Evolutionary conservation across 495 filamentous ascomycete species (phyloP).

Genomic region (Penicillium simplicissimum): DNA sequence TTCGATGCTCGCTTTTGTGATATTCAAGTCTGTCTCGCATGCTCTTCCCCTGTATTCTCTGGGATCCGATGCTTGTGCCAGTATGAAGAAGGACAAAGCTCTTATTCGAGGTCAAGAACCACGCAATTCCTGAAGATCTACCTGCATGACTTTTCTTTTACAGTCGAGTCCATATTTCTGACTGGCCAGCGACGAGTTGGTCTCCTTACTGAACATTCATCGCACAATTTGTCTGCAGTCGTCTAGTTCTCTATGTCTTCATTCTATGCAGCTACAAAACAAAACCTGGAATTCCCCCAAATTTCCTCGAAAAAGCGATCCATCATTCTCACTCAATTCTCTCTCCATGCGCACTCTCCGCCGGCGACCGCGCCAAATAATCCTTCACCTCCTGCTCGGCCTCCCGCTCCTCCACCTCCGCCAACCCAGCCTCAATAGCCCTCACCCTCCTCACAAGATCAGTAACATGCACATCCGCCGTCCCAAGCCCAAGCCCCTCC

Average conservation of each 20-base stretch:
- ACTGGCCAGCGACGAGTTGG: neutral
- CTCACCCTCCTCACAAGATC: constrained; percentile 51
- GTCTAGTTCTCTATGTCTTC: neutral
- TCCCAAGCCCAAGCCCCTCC: constrained; percentile 70
- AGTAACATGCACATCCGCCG: constrained; percentile 79
- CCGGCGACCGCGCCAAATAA: constrained; percentile 29
- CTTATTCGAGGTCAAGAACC: neutral
- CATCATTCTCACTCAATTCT: constrained; percentile 23
- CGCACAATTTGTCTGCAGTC: neutral
- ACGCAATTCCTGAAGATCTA: neutral
- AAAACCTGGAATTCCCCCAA: neutral
- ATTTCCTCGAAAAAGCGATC: neutral
- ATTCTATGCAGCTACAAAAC: neutral
- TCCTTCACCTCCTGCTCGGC: constrained; percentile 40
- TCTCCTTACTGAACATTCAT: neutral
- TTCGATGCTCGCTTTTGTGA: neutral
- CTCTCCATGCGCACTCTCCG: constrained; percentile 27
- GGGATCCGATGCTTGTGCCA: constrained; percentile 5
- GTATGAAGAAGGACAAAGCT: constrained; percentile 3
- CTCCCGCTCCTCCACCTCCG: constrained; percentile 35
- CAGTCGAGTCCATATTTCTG: neutral
- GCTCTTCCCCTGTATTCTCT: neutral
- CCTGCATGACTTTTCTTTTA: neutral
- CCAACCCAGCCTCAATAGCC: constrained; percentile 37
- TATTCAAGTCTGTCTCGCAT: neutral